Evolutionary conservation across 306 rosid species (phyloP), one percentile per base, ranked within the genome.

Genomic region (Trifolium pratense): DNA sequence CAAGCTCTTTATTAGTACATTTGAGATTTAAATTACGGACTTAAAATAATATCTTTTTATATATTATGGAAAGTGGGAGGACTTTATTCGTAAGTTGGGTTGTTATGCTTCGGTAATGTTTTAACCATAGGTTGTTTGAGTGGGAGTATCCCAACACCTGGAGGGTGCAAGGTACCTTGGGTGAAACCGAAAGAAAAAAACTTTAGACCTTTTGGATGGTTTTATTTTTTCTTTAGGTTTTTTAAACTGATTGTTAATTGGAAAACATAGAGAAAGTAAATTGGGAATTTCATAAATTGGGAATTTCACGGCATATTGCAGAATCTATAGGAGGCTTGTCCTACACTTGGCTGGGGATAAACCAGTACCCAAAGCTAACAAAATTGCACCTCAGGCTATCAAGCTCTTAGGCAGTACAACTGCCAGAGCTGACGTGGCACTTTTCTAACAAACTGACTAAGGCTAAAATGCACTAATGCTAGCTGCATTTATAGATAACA

Each of bases 1-100:
- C 45, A 10, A 37, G 29, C 15, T 71, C 9, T 69, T 81, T 61
- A 71, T 17, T 70, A 43, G 59, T 45, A 70, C n/a, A 48, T 70
- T 25, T 9, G 70, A 70, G 36, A 55, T 25, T 34, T 64, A 5
- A 64, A 36, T 32, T 55, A 23, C 25, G 43, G 59, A 64, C 39
- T 49, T 31, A 6, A 9, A 57, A 57, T 17, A 6, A 21, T 66
- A 18, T 37, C 25, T 49, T 69, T 69, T 67, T 46, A 65, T 71
- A 20, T 10, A 20, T 18, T 7, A 26, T 70, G 64, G 9, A 64
- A 64, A 17, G 21, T 20, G 21, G 9, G 23, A 6, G 31, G 51
- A 26, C 32, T 52, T 70, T 36, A 53, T 56, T 18, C 1, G 1
- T 51, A 32, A 39, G 32, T 4, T 17, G 18, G 63, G 34, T 55